Evolutionary conservation across 305 asterid species (phyloP).

Genomic region (Fraxinus latifolia): DNA sequence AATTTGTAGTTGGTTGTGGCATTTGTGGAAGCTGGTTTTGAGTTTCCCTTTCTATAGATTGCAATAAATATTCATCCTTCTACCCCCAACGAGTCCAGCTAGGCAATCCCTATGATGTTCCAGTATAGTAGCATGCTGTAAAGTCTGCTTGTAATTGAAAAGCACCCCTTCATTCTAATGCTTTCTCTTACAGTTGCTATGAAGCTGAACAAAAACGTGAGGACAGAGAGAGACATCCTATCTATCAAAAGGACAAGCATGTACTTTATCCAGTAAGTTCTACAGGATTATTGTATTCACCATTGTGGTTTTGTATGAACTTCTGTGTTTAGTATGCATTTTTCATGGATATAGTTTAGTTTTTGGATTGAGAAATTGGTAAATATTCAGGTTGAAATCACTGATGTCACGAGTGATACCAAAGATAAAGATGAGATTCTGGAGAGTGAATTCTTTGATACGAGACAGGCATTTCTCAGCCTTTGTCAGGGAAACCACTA

Average conservation of each 20-base stretch:
- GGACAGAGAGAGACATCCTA: constrained; percentile 87
- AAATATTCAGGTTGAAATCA: constrained; percentile 59
- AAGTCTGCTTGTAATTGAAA: neutral
- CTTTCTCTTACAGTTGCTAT: constrained; percentile 61
- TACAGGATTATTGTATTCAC: neutral
- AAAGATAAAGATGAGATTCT: constrained; percentile 75
- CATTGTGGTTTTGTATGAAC: neutral
- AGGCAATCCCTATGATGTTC: constrained; percentile 1
- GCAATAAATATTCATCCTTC: neutral
- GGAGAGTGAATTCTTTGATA: constrained; percentile 97
- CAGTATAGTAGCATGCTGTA: neutral
- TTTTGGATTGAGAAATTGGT: constrained; percentile 13
- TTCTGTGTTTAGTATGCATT: neutral
- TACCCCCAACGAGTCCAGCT: neutral
- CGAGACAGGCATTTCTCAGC: constrained; percentile 92
- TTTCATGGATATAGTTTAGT: constrained; percentile 10
- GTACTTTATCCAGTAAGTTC: constrained; percentile 61
- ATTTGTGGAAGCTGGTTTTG: neutral
- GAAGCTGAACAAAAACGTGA: constrained; percentile 78
- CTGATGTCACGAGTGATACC: constrained; percentile 67
- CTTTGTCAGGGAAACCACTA: constrained; percentile 97
- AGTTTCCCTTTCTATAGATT: neutral
- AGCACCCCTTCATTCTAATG: neutral
- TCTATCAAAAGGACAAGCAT: constrained; percentile 74
- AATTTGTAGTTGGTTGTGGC: constrained; percentile 15